phyloP scores from a whole-genome alignment of 2,329 filamentous ascomycete genomes.

The Aspergillus brasiliensis region DNA sequence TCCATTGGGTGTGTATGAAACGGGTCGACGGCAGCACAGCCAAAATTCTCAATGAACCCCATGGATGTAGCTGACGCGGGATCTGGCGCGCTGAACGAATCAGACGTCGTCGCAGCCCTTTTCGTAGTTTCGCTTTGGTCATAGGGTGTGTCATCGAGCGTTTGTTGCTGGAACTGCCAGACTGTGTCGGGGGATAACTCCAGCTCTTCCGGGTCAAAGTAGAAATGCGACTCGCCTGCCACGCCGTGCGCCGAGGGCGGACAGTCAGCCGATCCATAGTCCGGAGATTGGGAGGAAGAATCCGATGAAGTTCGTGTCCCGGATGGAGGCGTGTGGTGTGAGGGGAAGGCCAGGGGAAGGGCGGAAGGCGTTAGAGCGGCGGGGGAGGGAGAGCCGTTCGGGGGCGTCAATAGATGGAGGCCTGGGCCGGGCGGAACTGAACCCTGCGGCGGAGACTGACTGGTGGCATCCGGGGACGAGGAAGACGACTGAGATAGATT shows the following conservation, averaged over 20 bases:
- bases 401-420: neutral
- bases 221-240: neutral
- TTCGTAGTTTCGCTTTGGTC: neutral
- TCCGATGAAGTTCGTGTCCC: neutral
- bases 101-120: neutral
- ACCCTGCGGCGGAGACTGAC: neutral
- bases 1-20: constrained; percentile 23
- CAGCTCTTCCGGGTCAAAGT: neutral
- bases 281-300: neutral
- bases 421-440: neutral
- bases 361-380: neutral
- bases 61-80: neutral
- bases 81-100: neutral
- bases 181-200: neutral
- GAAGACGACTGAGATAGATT: neutral
- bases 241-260: neutral
- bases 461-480: neutral
- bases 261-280: neutral
- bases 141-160: neutral
- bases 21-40: constrained; percentile 30
- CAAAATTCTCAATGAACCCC: constrained; percentile 14
- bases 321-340: neutral
- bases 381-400: neutral
- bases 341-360: neutral
- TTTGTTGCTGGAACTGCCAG: neutral